Evolutionary conservation across 108 stramenopile genomes (phyloP), one percentile per base, ranked within the genome.

Genomic region (Skeletonema potamos): DNA sequence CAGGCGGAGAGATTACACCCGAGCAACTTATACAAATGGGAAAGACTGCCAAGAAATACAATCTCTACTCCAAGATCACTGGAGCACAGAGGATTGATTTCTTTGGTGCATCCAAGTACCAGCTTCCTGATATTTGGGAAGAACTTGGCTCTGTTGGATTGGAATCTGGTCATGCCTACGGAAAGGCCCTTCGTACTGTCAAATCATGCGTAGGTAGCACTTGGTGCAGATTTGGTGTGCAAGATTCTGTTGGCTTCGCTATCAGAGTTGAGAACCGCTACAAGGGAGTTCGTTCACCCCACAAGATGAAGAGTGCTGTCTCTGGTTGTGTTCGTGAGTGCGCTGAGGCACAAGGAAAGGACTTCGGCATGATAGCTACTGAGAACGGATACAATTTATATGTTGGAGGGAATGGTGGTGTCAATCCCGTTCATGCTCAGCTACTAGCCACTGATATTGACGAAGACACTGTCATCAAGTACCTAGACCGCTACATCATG

Each of bases 301-400:
- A 97, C 79, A 97, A 97, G 87, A 84, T 94, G 76, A 97, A 97
- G 85, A 84, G 88, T 64, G 96, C 69, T 2, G 96, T 97, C 13
- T 87, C 86, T 56, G 96, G 96, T 37, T 97, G 96, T 72, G 86
- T 87, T 39, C 90, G 96, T 27, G 96, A 97, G 68, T 97, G 96
- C 79, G 93, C 96, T 15, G 96, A 97, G 82, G 96, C 96, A 12
- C 88, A 93, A 84, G 62, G 87, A 15, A 97, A 97, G 70, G 96
- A 97, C 83, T 97, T 95, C 56, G 96, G 96, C 9, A 81, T 97
- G 82, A 94, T 97, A 57, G 96, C 96, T 3, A 97, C 96, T 4
- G 96, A 97, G 72, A 86, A 93, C 43, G 96, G 96, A 7, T 97
- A 97, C 85, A 94, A 97, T 69, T 81, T 97, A 24, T 96, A 96